These are phyloP conservation scores for Sarocladium strictum DNA, from an alignment of 2,329 filamentous ascomycete genomes.

Conservation along the genomic window DNA sequence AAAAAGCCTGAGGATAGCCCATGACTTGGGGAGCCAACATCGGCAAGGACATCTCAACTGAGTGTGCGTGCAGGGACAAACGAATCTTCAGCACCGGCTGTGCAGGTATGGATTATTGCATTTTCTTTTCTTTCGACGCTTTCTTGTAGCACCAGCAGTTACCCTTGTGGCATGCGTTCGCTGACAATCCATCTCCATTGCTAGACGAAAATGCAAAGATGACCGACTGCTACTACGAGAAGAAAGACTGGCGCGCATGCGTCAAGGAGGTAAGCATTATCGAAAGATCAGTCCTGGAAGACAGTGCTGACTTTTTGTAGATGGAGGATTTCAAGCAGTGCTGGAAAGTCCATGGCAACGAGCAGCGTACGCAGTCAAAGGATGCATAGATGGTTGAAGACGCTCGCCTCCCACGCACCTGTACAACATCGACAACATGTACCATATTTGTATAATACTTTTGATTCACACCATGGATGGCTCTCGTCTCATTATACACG, in stretches of 20 bases:
- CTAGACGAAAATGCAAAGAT: slow-evolving; percentile 81
- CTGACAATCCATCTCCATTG: neutral
- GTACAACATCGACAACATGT: neutral
- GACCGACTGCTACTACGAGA: slow-evolving; percentile 94
- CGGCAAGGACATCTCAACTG: neutral
- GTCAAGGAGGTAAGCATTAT: slow-evolving; percentile 70
- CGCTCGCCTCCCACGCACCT: neutral
- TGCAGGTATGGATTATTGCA: slow-evolving; percentile 55
- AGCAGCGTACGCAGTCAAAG: slow-evolving; percentile 72
- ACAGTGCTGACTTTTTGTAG: slow-evolving; percentile 38
- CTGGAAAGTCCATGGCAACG: slow-evolving; percentile 87
- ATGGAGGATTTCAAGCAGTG: slow-evolving; percentile 86
- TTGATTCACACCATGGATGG: too few relatives aligned
- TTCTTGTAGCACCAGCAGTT: neutral
- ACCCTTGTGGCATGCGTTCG: neutral
- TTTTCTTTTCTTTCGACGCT: neutral
- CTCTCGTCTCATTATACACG: too few relatives aligned
- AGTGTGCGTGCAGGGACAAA: slow-evolving; percentile 67
- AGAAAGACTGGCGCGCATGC: slow-evolving; percentile 92
- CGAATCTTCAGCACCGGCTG: slow-evolving; percentile 96
- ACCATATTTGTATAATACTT: neutral
- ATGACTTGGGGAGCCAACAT: neutral
- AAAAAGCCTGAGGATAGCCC: neutral
- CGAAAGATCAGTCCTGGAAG: neutral
- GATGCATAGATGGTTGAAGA: slow-evolving; percentile 40